Evolutionary conservation across 2,329 filamentous ascomycete species (phyloP), one percentile per base, ranked within the genome.

Genomic region (Talaromyces marneffei): DNA sequence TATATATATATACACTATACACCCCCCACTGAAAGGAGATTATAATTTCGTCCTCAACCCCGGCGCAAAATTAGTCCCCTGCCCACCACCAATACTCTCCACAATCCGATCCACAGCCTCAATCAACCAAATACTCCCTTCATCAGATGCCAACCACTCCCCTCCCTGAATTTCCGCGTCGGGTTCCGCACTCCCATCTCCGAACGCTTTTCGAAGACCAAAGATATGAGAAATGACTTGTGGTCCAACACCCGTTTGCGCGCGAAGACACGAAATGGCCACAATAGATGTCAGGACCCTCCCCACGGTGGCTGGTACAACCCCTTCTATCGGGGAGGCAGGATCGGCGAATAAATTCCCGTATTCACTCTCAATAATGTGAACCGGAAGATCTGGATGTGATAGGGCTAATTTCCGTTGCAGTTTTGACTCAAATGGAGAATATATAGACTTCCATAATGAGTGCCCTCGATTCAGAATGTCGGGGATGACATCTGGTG

Each of bases 171-270:
- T 53, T 3, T 61, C 57, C 8, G 52, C 67, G 88, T 72, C 86
- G 86, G 89, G 66, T 78, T 75, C 1, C 12, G 82, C 1, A 80
- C 78, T 79, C 1, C 87, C 89, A 72, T 91, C 87, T 65, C 89
- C 85, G 57, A 88, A 80, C 0, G 85, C 89, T 78, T 94, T 94
- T 62, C 88, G 77, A 74, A 95, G 71, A 0, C 91, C 91, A 76
- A 92, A 93, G 0, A 94, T 81, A 74, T 95, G 91, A 66, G 87
- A 91, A 18, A 89, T 76, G 12, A 95, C 89, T 79, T 94, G 91
- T 1, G 90, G 91, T 0, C 86, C 91, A 0, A 94, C 91, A 0
- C 91, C 91, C 9, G 88, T 89, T 79, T 94, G 91, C 48, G 90
- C 83, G 3, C 91, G 78, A 72, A 95, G 72, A 68, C 89, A 92